phyloP scores from a whole-genome alignment of 768 basidiomycete species.

The Porpolomopsis calyptriformis region DNA sequence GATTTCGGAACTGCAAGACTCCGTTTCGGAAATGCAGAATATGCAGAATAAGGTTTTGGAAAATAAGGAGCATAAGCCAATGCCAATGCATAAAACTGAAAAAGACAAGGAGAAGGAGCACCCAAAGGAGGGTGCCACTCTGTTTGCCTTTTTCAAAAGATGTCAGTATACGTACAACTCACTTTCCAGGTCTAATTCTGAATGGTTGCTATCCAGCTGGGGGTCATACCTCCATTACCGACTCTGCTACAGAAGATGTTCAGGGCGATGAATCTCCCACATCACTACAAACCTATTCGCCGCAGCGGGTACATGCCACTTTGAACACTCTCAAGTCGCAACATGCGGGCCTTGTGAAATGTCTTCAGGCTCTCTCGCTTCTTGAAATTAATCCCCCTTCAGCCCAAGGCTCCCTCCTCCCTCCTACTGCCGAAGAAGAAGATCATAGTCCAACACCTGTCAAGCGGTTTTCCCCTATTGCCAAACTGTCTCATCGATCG shows the following conservation, averaged over 20 bases:
- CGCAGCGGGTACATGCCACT: constrained; percentile 37
- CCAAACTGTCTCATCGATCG: constrained; percentile 29
- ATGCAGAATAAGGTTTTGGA: constrained; percentile 26
- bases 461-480: constrained; percentile 20
- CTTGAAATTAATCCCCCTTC: constrained; percentile 18
- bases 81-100: constrained; percentile 41
- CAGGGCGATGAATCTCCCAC: constrained; percentile 4
- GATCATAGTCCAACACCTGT: constrained; percentile 8
- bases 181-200: not conserved
- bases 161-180: constrained; percentile 25
- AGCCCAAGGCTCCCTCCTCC: constrained; percentile 28
- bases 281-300: constrained; percentile 11
- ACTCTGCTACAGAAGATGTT: constrained; percentile 6
- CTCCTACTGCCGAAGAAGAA: constrained; percentile 41
- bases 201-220: not conserved
- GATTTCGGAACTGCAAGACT: constrained; percentile 47
- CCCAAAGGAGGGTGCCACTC: constrained; percentile 15
- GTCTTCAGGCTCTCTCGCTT: constrained; percentile 25
- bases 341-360: constrained; percentile 40
- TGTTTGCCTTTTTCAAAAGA: constrained; percentile 54
- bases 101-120: constrained; percentile 41
- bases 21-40: constrained; percentile 34
- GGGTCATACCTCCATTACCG: not conserved
- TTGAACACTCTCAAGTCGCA: constrained; percentile 50
- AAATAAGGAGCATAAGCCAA: constrained; percentile 28